A percentile compares a stretch with the other conserved stretches of the same genome.
Evolutionary conservation across 2,329 filamentous ascomycete genomes (phyloP).

Genomic region (Corynespora cassiicola): DNA sequence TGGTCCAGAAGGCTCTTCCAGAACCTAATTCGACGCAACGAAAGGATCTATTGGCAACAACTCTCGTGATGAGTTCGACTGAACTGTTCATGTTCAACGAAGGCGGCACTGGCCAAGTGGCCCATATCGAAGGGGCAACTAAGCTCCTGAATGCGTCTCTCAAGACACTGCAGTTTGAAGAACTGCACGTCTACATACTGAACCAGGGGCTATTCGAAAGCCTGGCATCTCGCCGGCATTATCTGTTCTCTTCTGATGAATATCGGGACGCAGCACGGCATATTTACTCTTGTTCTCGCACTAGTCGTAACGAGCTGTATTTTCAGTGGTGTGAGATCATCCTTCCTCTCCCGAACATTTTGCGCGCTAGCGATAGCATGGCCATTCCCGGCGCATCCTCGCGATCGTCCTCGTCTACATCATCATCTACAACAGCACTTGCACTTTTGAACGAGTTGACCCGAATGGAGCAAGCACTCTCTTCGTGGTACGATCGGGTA

Average conservation of each 20-base stretch:
- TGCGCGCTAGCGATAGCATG: conserved; percentile 14
- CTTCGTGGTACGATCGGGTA: conserved; percentile 16
- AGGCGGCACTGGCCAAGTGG: conserved; percentile 17
- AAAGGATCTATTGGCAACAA: conserved; percentile 22
- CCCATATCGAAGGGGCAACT: conserved; percentile 25
- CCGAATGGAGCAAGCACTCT: conserved; percentile 14
- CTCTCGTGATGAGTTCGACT: conserved; percentile 24
- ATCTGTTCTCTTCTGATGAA: conserved; percentile 15
- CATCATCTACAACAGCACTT: not conserved
- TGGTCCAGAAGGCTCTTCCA: conserved; percentile 21
- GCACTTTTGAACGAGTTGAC: conserved; percentile 17
- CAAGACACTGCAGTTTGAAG: conserved; percentile 13
- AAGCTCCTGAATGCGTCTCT: conserved; percentile 16
- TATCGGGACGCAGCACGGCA: conserved; percentile 13
- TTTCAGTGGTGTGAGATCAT: conserved; percentile 23
- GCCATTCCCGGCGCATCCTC: conserved; percentile 3
- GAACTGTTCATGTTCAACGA: conserved; percentile 27
- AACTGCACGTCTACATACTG: conserved; percentile 22
- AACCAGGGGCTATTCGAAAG: conserved; percentile 24
- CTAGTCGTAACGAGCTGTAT: conserved; percentile 17
- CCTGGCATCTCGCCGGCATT: conserved; percentile 16
- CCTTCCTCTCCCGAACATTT: conserved; percentile 23
- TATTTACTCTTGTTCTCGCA: conserved; percentile 13
- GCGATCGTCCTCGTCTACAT: not conserved
- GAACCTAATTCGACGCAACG: conserved; percentile 11